Evolutionary conservation across 148 eudicot genomes (phyloP).

Genomic region (Diospyros kaki): DNA sequence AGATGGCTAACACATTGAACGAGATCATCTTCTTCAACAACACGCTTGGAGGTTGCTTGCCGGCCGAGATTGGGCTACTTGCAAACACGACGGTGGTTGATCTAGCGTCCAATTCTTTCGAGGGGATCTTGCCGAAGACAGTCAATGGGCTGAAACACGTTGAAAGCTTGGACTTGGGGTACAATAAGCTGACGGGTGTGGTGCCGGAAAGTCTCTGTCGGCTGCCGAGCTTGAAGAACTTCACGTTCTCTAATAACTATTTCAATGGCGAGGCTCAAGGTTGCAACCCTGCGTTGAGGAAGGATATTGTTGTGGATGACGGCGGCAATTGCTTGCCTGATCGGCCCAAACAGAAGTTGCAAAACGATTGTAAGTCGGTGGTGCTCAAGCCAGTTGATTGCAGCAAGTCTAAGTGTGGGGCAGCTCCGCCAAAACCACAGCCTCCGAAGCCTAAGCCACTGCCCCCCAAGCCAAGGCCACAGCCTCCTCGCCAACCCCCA

Average conservation of each 20-base stretch:
- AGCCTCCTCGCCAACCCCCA: neutral
- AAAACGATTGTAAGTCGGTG: slow-evolving; percentile 8
- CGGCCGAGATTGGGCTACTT: slow-evolving; percentile 15
- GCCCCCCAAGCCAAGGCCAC: neutral
- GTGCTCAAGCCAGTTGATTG: slow-evolving; percentile 21
- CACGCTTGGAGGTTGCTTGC: slow-evolving; percentile 21
- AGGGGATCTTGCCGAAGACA: slow-evolving; percentile 4
- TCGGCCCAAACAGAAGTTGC: slow-evolving; percentile 15
- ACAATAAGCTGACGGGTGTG: slow-evolving; percentile 10
- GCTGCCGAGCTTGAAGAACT: slow-evolving; percentile 12
- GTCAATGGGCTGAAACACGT: slow-evolving; percentile 7
- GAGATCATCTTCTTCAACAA: slow-evolving; percentile 17
- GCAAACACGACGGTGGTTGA: slow-evolving; percentile 15
- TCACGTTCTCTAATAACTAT: slow-evolving; percentile 18
- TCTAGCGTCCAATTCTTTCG: slow-evolving; percentile 9
- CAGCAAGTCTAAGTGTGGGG: slow-evolving; percentile 14
- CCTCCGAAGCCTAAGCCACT: neutral
- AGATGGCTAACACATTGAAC: slow-evolving; percentile 18
- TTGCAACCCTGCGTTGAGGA: slow-evolving; percentile 10
- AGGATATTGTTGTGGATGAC: slow-evolving; percentile 15
- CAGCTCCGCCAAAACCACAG: neutral
- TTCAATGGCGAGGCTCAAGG: slow-evolving; percentile 11
- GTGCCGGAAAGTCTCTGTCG: slow-evolving; percentile 5
- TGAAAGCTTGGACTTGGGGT: slow-evolving; percentile 5
- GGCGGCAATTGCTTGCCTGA: slow-evolving; percentile 16